A percentile compares a stretch with the other conserved stretches of the same genome.
Conservation (phyloP, 371 early-diverging fungal species). For the Mycotypha africana region DNA sequence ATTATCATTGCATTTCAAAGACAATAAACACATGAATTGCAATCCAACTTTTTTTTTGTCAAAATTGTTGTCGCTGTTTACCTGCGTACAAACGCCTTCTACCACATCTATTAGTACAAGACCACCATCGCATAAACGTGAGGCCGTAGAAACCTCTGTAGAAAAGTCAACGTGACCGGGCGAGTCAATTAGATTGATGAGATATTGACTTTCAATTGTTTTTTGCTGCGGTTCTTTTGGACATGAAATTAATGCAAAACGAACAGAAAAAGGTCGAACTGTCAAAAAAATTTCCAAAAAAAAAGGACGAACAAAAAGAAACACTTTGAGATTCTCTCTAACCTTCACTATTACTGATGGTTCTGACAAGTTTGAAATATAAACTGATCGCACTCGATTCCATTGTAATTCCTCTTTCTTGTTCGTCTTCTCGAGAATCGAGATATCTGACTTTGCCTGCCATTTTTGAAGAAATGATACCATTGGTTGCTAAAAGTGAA, state of each 20-base stretch:
- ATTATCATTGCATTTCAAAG: too few relatives aligned
- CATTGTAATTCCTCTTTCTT: constrained; percentile 99
- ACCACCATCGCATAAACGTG: constrained; percentile 95
- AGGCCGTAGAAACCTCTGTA: constrained; percentile 94
- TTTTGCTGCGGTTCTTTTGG: background rate
- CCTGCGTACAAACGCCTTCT: constrained; percentile 98
- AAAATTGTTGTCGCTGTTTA: constrained; percentile 13
- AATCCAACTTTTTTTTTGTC: too few relatives aligned
- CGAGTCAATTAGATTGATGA: constrained; percentile 98
- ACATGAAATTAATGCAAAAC: too few relatives aligned
- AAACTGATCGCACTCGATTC: constrained; percentile 96
- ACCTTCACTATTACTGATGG: constrained; percentile 15
- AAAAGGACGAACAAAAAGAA: background rate
- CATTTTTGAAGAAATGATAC: constrained; percentile 93
- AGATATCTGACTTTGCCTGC: constrained; percentile 99
- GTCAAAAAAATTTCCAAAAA: too few relatives aligned
- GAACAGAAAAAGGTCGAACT: too few relatives aligned
- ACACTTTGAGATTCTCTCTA: background rate
- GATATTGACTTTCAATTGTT: constrained; percentile 60
- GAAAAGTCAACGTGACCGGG: constrained; percentile 99
- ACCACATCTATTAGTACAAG: constrained; percentile 97
- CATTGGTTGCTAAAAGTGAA: constrained; percentile 94
- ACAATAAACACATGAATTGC: too few relatives aligned
- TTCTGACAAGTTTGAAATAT: constrained; percentile 69
- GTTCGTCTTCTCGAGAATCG: constrained; percentile 99